Evolutionary conservation across 768 basidiomycete species (phyloP).

Genomic region (Phlegmacium glaucopus): DNA sequence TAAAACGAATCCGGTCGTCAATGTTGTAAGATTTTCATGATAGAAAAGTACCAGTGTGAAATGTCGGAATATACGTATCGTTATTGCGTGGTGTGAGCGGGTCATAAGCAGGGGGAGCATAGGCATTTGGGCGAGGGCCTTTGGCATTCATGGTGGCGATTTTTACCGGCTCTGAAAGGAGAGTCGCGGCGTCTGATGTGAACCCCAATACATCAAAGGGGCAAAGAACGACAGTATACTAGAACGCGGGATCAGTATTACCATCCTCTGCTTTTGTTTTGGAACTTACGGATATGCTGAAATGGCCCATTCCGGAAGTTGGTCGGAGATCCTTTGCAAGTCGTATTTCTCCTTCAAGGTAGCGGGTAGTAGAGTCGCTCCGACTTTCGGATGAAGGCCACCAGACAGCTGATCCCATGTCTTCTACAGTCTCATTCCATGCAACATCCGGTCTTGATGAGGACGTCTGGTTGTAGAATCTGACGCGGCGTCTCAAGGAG

Average conservation of each 20-base stretch:
- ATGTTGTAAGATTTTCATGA: constrained; percentile 9
- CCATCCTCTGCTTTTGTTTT: constrained; percentile 2
- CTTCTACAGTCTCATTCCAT: constrained; percentile 44
- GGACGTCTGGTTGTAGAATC: constrained; percentile 37
- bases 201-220: constrained; percentile 41
- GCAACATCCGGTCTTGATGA: constrained; percentile 35
- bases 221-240: constrained; percentile 47
- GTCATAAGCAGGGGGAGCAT: constrained; percentile 50
- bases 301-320: constrained; percentile 46
- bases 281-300: constrained; percentile 46
- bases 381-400: constrained; percentile 38
- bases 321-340: constrained; percentile 50
- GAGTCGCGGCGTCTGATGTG: constrained; percentile 31
- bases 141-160: constrained; percentile 49
- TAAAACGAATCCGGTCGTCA: constrained; percentile 18
- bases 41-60: constrained; percentile 2
- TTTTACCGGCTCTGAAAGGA: constrained; percentile 48
- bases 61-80: constrained; percentile 20
- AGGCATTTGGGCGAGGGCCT: constrained; percentile 46
- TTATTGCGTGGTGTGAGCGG: constrained; percentile 26
- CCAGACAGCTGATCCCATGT: constrained; percentile 43
- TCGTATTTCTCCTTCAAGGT: constrained; percentile 50
- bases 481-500: constrained; percentile 37
- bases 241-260: constrained; percentile 6
- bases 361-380: constrained; percentile 30